Conservation (phyloP, 768 basidiomycete species). For the Xerocomellus chrysenteron region DNA sequence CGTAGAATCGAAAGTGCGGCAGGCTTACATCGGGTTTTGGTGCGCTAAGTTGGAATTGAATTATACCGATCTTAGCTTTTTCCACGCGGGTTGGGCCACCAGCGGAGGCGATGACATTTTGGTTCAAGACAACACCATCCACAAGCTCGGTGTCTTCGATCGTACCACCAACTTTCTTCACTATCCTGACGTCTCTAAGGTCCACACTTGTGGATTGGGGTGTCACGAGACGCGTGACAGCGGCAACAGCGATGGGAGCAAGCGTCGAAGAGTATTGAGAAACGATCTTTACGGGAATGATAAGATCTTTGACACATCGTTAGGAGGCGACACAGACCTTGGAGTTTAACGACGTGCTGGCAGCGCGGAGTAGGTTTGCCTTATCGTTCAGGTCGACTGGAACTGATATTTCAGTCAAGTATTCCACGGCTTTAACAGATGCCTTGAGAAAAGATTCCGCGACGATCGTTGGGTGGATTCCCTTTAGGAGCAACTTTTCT, state of each 20-base stretch:
- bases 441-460: constrained; percentile 95
- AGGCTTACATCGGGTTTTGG: constrained; percentile 92
- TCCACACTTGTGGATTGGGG: constrained; percentile 93
- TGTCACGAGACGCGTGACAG: constrained; percentile 88
- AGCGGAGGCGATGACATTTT: constrained; percentile 86
- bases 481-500: constrained; percentile 94
- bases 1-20: not conserved
- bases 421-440: constrained; percentile 90
- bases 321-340: constrained; percentile 54
- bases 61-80: constrained; percentile 97
- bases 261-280: constrained; percentile 98
- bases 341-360: constrained; percentile 93
- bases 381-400: constrained; percentile 91
- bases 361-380: constrained; percentile 82
- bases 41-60: constrained; percentile 97
- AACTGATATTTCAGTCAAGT: constrained; percentile 86
- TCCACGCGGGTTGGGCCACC: constrained; percentile 95
- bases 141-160: constrained; percentile 98
- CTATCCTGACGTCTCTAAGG: constrained; percentile 91
- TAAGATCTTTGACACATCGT: constrained; percentile 6
- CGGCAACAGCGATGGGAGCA: constrained; percentile 97
- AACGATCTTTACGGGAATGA: constrained; percentile 66
- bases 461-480: constrained; percentile 96
- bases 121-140: constrained; percentile 96
- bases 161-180: constrained; percentile 98